A percentile compares a stretch with the other conserved stretches of the same genome.
phyloP scores from a whole-genome alignment of 108 stramenopile species.

The Ochromonas danica region DNA sequence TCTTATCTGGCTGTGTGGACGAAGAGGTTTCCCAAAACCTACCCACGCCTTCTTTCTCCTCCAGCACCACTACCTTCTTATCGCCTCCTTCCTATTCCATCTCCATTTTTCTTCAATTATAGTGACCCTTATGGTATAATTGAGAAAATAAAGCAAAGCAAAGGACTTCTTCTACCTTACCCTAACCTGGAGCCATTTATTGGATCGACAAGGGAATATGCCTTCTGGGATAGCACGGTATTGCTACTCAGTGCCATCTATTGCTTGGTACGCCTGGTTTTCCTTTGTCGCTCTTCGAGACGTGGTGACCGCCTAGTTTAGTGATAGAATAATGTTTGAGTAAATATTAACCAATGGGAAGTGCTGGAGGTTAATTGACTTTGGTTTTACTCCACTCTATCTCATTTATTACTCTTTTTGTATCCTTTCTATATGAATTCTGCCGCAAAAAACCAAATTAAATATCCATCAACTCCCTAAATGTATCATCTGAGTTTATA shows the following conservation, averaged over 20 bases:
- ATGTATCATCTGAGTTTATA: too few relatives aligned
- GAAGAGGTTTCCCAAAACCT: neutral
- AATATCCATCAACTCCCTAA: too few relatives aligned
- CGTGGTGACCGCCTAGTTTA: too few relatives aligned
- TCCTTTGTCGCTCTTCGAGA: too few relatives aligned
- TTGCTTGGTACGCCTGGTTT: too few relatives aligned
- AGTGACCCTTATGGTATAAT: neutral
- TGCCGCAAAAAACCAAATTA: too few relatives aligned
- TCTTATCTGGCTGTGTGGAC: conserved; percentile 2
- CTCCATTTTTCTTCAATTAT: neutral
- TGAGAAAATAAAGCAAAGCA: neutral
- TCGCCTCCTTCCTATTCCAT: neutral
- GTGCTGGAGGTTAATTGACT: too few relatives aligned
- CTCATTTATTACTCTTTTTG: too few relatives aligned
- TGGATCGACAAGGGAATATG: neutral
- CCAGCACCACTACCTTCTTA: neutral
- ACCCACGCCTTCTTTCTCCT: neutral
- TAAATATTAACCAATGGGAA: too few relatives aligned
- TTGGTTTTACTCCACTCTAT: too few relatives aligned
- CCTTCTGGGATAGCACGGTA: neutral
- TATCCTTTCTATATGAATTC: too few relatives aligned
- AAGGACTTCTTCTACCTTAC: neutral
- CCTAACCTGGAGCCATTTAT: conserved; percentile 17
- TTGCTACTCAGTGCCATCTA: neutral
- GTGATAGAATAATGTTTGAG: too few relatives aligned